Evolutionary conservation across 805 yeast genomes (phyloP), one percentile per base, ranked within the genome.

Genomic region (Candida maesae): DNA sequence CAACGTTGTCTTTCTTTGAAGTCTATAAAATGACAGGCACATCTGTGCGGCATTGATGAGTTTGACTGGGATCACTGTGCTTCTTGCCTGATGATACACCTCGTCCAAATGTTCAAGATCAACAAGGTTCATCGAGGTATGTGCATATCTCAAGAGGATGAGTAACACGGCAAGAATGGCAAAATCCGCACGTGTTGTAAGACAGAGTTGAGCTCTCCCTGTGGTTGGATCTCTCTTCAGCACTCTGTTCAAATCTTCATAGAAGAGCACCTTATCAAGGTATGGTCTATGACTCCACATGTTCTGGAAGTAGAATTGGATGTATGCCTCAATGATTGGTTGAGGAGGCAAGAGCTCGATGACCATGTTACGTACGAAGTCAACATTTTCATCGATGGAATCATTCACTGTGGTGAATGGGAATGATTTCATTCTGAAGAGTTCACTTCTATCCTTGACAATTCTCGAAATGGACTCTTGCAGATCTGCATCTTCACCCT

Each of bases 211-310:
- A 5, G 63, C 41, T n/a, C 47, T 56, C 26, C 63, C 68, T 2
- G 48, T 54, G 2, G 25, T 17, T 16, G 41, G 48, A 29, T 61
- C 55, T 2, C 63, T 59, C 1, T 74, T 74, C 5, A 75, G 51
- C 1, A 73, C 58, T 9, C 54, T 46, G 1, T 42, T 27, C 0
- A 70, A 50, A 3, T 47, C 51, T 4, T 43, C 42, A 3, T 32
- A 26, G 39, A 73, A 72, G 14, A 49, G 36, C 1, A 44, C 49
- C 40, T 72, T 66, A 45, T 73, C 77, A 18, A 74, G 30, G 40
- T 60, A 71, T 1, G 79, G 78, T 57, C 66, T 58, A 39, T 65
- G 66, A 1, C 73, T 68, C 58, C 74, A 71, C 17, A 73, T 53
- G 50, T 59, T 62, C 8, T 50, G 47, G 51, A 73, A 75, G 47